phyloP scores from a whole-genome alignment of 257 asterid genomes.

The Thymus quinquecostatus region DNA sequence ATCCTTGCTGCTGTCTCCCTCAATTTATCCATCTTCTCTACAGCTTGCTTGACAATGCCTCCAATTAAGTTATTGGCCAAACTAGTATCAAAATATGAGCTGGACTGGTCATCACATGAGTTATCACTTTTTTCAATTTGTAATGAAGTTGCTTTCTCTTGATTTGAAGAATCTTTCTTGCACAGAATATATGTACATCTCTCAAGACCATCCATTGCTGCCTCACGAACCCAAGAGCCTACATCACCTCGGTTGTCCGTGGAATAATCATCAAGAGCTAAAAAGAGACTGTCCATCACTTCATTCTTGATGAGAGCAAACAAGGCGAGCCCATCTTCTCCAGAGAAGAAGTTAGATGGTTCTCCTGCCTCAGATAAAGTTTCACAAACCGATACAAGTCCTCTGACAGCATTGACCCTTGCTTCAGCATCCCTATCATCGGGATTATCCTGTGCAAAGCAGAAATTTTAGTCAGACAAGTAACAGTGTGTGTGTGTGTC shows the following conservation, averaged over 20 bases:
- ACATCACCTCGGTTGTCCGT: conserved; percentile 96
- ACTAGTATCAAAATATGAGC: conserved; percentile 54
- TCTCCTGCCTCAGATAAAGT: conserved; percentile 57
- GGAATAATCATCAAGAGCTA: conserved; percentile 92
- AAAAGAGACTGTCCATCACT: conserved; percentile 78
- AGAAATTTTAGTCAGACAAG: conserved; percentile 28
- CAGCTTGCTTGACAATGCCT: conserved; percentile 81
- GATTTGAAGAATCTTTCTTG: conserved; percentile 47
- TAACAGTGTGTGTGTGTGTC: not conserved
- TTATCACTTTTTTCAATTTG: conserved; percentile 39
- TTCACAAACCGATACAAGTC: conserved; percentile 78
- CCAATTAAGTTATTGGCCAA: conserved; percentile 72
- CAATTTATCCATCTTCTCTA: conserved; percentile 93
- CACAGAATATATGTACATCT: conserved; percentile 86
- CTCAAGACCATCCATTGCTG: conserved; percentile 93
- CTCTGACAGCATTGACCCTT: conserved; percentile 89
- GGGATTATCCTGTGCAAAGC: conserved; percentile 69
- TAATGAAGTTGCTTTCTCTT: conserved; percentile 34
- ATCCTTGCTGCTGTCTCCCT: conserved; percentile 84
- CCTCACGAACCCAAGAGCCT: conserved; percentile 99
- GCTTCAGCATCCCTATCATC: conserved; percentile 95
- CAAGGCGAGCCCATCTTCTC: conserved; percentile 56
- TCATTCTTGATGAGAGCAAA: conserved; percentile 61
- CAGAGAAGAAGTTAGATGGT: conserved; percentile 45
- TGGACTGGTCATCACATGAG: conserved; percentile 31